phyloP scores from a whole-genome alignment of 164 flowering plant species.

The Akebia trifoliata region DNA sequence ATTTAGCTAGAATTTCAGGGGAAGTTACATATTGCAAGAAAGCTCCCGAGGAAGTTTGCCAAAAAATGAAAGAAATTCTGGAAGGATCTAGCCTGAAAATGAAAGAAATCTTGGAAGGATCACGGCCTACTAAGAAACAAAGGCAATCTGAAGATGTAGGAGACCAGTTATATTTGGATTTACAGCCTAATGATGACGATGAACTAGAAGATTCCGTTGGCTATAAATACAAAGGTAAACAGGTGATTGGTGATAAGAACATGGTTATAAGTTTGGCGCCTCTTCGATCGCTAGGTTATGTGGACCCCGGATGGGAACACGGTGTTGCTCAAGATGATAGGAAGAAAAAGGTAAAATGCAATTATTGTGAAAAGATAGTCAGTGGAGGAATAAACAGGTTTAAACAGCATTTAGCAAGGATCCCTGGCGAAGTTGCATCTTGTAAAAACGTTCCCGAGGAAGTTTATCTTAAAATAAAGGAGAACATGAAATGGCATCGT shows the following conservation, averaged over 20 bases:
- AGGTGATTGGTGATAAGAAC: constrained; percentile 34
- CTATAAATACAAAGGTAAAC: constrained; percentile 45
- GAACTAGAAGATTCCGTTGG: constrained; percentile 38
- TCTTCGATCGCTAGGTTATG: constrained; percentile 66
- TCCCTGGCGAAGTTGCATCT: constrained; percentile 72
- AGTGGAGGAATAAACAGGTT: constrained; percentile 79
- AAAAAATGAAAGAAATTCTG: constrained; percentile 57
- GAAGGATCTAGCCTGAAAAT: no score
- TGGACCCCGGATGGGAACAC: constrained; percentile 75
- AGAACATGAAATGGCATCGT: constrained; percentile 77
- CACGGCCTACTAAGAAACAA: constrained; percentile 42
- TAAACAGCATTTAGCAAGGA: constrained; percentile 75
- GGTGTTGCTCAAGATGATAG: constrained; percentile 62
- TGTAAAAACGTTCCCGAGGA: constrained; percentile 69
- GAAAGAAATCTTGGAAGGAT: no score
- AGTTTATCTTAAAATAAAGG: constrained; percentile 63
- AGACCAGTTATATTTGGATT: constrained; percentile 33
- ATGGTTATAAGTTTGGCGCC: constrained; percentile 42
- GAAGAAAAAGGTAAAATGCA: constrained; percentile 73
- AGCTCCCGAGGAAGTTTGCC: constrained; percentile 55
- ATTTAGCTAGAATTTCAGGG: constrained; percentile 62
- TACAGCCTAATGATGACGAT: constrained; percentile 37
- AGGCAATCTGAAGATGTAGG: constrained; percentile 49
- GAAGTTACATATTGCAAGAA: constrained; percentile 60
- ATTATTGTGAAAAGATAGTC: constrained; percentile 64